phyloP scores from a whole-genome alignment of 2,329 filamentous ascomycete genomes.

The Teratosphaeria pseudoeucalypti region DNA sequence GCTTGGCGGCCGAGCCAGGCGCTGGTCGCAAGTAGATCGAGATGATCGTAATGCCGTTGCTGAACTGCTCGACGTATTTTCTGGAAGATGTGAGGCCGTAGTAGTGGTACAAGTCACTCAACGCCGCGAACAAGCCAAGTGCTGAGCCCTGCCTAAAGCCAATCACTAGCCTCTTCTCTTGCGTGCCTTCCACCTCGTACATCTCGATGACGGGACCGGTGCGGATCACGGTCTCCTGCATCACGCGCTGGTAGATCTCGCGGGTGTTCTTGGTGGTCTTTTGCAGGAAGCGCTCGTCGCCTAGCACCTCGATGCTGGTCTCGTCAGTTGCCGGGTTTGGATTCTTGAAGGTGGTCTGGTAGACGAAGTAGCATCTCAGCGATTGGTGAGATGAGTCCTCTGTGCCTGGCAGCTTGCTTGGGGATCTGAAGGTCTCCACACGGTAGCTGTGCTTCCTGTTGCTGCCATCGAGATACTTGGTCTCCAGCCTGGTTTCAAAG shows the following conservation, averaged over 20 bases:
- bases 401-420: conserved; percentile 61
- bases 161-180: conserved; percentile 88
- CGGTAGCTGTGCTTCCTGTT: conserved; percentile 66
- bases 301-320: conserved; percentile 82
- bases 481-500: conserved; percentile 87
- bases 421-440: conserved; percentile 93
- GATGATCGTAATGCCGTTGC: conserved; percentile 95
- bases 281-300: conserved; percentile 85
- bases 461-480: conserved; percentile 84
- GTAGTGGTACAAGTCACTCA: conserved; percentile 97
- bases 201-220: conserved; percentile 95
- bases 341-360: conserved; percentile 84
- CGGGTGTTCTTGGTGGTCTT: conserved; percentile 96
- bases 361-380: conserved; percentile 96
- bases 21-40: conserved; percentile 83
- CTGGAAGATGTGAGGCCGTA: conserved; percentile 92
- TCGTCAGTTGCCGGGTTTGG: conserved; percentile 63
- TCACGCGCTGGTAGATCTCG: conserved; percentile 88
- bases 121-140: conserved; percentile 82
- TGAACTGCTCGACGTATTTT: conserved; percentile 97
- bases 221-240: conserved; percentile 70
- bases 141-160: conserved; percentile 92
- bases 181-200: conserved; percentile 84
- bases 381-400: conserved; percentile 74
- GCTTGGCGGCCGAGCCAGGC: conserved; percentile 42